Evolutionary conservation across 2,329 filamentous ascomycete species (phyloP), one percentile per base, ranked within the genome.

Genomic region (Fusarium udum): DNA sequence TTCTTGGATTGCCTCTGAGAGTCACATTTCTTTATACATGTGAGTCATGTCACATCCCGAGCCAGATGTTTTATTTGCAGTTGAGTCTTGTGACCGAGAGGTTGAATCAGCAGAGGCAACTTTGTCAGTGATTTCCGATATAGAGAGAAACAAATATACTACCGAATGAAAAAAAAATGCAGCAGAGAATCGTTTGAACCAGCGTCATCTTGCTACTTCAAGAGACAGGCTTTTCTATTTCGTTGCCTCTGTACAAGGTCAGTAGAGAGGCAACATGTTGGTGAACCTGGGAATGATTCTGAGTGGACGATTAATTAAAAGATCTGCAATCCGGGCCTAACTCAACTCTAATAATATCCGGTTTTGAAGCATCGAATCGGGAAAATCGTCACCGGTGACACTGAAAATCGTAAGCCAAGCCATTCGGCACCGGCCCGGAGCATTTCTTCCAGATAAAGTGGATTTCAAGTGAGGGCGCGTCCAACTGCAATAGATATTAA

Each of bases 401-500:
- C 24, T 4, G 18, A 7, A 20, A 28, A 37, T 37, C 56, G 56
- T 59, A 36, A 28, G 56, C 56, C 56, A 59, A 59, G 56, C 32
- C 20, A 1, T 6, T 11, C 20, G 32, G 42, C 24, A 51, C 10
- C 2, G 12, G 32, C 13, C 40, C 32, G 56, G 42, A 59, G 42
- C 32, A 49, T 31, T 37, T 51, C 40, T 11, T 58, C 56, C 56
- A 8, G 14, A 15, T 36, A 24, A 28, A 49, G 42, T 36, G 39
- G 55, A 22, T 6, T 36, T 14, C 18, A 10, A 46, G 7, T 12
- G 3, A 48, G 6, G 20, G 20, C 39, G 7, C 8, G 18, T 18
- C 8, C 24, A 58, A 36, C 15, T 2, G 10, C 4, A 12, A 28
- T 11, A 11, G 9, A 16, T 14, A 11, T n/a, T 8, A 14, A 24